Evolutionary conservation across 306 rosid genomes (phyloP), one percentile per base, ranked within the genome.

Genomic region (Glycyrrhiza uralensis): DNA sequence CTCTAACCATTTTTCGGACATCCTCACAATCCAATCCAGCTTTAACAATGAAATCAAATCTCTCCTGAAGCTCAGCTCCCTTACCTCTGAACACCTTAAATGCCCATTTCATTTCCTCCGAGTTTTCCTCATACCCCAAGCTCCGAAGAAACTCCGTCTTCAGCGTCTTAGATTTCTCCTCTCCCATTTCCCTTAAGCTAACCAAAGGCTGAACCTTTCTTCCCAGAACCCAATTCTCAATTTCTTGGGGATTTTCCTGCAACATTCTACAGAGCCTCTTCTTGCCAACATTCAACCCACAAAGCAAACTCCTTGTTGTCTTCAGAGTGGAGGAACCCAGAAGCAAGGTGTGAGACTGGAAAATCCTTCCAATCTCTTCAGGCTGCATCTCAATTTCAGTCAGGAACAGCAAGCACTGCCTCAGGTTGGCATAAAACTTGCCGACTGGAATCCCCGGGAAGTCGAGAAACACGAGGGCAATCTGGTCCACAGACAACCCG

Each of bases 31-130:
- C 86, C 50, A 93, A 80, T 6, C 97, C 97, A 50, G 89, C 95
- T 38, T 78, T 79, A 71, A 88, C 89, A 67, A 93, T 76, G 49
- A 85, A 85, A 60, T 93, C 80, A 18, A 87, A 89, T 71, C 96
- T 86, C 80, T 88, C 93, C 76, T 90, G 91, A 68, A 93, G 91
- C 84, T 88, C 91, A 44, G 38, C 71, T 78, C 90, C 98, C 70
- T 79, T 93, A 42, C 97, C 98, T 66, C 91, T 79, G 58, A 87
- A 86, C 54, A 75, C 55, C 84, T 75, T 83, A 33, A 80, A 39
- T 0, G 85, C 85, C 39, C 54, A 5, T 70, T 82, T 74, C 88
- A 88, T 79, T 60, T 79, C 47, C 26, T 69, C 24, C 0, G 93
- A 82, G 81, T 82, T 80, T 52, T 87, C 85, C 4, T 24, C 85